Percentiles rank a stretch among this genome's conserved stretches.
These are phyloP conservation scores for Cyclotella sp. DNA, from an alignment of 108 stramenopile species.

Conservation along the genomic window DNA sequence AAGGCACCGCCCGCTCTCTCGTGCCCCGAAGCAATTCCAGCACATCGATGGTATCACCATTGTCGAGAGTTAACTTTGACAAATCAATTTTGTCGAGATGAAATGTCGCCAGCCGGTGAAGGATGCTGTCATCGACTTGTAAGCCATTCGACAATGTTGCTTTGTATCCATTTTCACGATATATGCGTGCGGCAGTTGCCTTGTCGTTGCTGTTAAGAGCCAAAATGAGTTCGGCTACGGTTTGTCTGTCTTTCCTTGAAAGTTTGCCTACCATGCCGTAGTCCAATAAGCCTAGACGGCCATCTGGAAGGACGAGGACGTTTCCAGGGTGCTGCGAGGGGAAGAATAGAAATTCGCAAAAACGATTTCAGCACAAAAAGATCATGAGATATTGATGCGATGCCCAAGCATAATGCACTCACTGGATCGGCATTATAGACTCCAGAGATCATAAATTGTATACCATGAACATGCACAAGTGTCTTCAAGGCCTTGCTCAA, in stretches of 20 bases:
- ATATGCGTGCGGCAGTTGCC: constrained; percentile 34
- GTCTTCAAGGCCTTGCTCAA: constrained; percentile 55
- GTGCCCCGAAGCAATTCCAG: constrained; percentile 37
- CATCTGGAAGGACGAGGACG: constrained; percentile 74
- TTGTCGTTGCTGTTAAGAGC: constrained; percentile 45
- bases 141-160: constrained; percentile 22
- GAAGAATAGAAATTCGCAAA: neutral
- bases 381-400: constrained; percentile 28
- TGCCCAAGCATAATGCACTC: constrained; percentile 52
- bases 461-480: constrained; percentile 66
- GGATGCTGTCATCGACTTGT: constrained; percentile 29
- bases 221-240: constrained; percentile 41
- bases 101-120: constrained; percentile 49
- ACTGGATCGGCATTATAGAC: constrained; percentile 76
- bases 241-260: constrained; percentile 33
- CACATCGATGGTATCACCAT: constrained; percentile 38
- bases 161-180: constrained; percentile 51
- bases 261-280: constrained; percentile 69
- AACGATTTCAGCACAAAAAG: neutral
- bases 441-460: constrained; percentile 62
- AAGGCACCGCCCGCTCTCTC: constrained; percentile 31
- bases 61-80: constrained; percentile 48
- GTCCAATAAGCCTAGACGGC: constrained; percentile 79
- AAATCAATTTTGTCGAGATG: constrained; percentile 53
- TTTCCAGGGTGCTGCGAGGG: constrained; percentile 61